Conservation (phyloP, 192 early-diverging fungal species). For the Thamnidium elegans region DNA sequence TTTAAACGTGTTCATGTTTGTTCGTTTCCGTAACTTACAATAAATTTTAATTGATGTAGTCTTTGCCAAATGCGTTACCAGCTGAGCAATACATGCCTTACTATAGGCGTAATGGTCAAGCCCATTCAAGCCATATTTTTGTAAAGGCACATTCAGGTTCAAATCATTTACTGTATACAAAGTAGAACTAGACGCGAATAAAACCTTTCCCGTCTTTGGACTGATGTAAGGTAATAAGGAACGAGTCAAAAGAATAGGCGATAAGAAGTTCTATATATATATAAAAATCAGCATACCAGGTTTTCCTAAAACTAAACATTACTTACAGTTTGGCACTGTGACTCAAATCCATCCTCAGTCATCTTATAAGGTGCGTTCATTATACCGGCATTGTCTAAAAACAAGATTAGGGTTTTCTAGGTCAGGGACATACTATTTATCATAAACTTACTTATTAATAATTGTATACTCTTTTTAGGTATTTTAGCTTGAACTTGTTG, state of each 20-base stretch:
- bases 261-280: constrained; percentile 15
- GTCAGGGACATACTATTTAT: background rate
- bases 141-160: background rate
- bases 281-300: background rate
- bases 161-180: constrained; percentile 8
- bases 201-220: background rate
- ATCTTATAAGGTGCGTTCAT: constrained; percentile 13
- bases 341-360: constrained; percentile 9
- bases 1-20: background rate
- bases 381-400: constrained; percentile 21
- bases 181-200: constrained; percentile 22
- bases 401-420: background rate
- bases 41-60: background rate
- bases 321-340: constrained; percentile 21
- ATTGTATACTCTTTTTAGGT: background rate
- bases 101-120: constrained; percentile 14
- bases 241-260: constrained; percentile 3
- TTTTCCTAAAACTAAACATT: background rate
- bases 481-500: background rate
- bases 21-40: background rate
- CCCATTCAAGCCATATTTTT: constrained; percentile 7
- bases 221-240: constrained; percentile 7
- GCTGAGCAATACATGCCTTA: constrained; percentile 11
- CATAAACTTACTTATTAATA: constrained; percentile 15
- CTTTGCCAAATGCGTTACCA: background rate